Evolutionary conservation across 306 rosid species (phyloP).

Genomic region (Glycine soja): DNA sequence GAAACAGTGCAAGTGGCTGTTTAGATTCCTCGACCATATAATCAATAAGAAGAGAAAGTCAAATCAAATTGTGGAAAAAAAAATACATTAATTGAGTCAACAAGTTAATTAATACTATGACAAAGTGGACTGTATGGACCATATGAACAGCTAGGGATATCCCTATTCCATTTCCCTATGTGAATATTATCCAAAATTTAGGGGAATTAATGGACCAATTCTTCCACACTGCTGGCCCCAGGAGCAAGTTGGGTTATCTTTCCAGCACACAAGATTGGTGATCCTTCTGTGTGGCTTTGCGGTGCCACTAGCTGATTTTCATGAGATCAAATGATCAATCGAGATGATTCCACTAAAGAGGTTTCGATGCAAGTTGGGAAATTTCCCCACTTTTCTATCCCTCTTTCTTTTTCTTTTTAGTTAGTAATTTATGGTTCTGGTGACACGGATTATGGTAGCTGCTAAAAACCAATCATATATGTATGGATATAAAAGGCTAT

Average conservation of each 20-base stretch:
- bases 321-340: slow-evolving; percentile 33
- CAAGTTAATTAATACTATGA: not conserved
- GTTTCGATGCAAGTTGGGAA: slow-evolving; percentile 41
- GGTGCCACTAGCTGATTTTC: slow-evolving; percentile 35
- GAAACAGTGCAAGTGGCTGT: slow-evolving; percentile 7
- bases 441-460: too few species aligned
- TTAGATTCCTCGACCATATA: slow-evolving; percentile 16
- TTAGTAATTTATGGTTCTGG: too few species aligned
- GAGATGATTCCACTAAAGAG: slow-evolving; percentile 51
- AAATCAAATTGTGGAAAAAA: not conserved
- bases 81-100: slow-evolving; percentile 30
- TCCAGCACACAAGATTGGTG: slow-evolving; percentile 49
- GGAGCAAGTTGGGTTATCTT: slow-evolving; percentile 44
- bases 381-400: slow-evolving; percentile 6
- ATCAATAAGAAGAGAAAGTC: slow-evolving; percentile 11
- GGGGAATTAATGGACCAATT: not conserved
- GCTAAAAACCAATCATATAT: too few species aligned
- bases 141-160: not conserved
- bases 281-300: slow-evolving; percentile 17
- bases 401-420: not conserved
- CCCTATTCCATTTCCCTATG: slow-evolving; percentile 15
- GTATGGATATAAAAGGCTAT: too few species aligned
- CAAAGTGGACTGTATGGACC: not conserved
- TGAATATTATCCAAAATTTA: slow-evolving; percentile 11
- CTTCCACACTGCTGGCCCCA: slow-evolving; percentile 31